These are phyloP conservation scores for Escovopsis weberi DNA, from an alignment of 2,329 filamentous ascomycete genomes.

Conservation along the genomic window DNA sequence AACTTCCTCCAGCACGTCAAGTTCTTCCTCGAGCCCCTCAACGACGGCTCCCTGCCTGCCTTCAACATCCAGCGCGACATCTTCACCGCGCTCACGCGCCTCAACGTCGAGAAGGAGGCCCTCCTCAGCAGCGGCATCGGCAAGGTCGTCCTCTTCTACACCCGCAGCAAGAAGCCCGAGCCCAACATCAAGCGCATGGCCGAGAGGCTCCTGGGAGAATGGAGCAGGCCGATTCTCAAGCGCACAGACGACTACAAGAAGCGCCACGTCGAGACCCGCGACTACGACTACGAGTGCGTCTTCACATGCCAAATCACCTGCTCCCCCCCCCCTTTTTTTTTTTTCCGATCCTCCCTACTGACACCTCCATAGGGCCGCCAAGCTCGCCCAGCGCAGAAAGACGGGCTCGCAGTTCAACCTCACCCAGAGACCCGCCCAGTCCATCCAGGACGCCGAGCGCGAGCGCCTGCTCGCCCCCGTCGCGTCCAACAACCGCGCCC, in stretches of 20 bases:
- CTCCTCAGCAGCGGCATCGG: slow-evolving; percentile 86
- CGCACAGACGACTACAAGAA: slow-evolving; percentile 92
- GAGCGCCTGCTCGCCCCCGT: slow-evolving; percentile 44
- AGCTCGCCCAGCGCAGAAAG: slow-evolving; percentile 34
- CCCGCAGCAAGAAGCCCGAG: slow-evolving; percentile 83
- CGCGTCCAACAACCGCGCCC: slow-evolving; percentile 39
- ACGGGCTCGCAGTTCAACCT: slow-evolving; percentile 34
- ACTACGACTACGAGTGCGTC: slow-evolving; percentile 49
- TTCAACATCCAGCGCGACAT: slow-evolving; percentile 97
- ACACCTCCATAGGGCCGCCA: slow-evolving; percentile 31
- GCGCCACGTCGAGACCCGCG: slow-evolving; percentile 49
- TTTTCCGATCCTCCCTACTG: not conserved
- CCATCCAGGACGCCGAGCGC: slow-evolving; percentile 35
- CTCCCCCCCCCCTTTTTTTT: not conserved
- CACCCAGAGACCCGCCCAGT: slow-evolving; percentile 32
- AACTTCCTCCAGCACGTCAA: slow-evolving; percentile 91
- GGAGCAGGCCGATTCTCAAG: slow-evolving; percentile 89
- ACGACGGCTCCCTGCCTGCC: slow-evolving; percentile 84
- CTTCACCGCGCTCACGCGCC: slow-evolving; percentile 61
- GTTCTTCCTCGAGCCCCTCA: slow-evolving; percentile 92
- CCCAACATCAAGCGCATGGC: slow-evolving; percentile 83
- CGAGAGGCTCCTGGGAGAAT: slow-evolving; percentile 83
- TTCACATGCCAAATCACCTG: not conserved
- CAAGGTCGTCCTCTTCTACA: slow-evolving; percentile 95
- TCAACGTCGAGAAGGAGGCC: slow-evolving; percentile 84